Evolutionary conservation across 2,329 filamentous ascomycete genomes (phyloP), one percentile per base, ranked within the genome.

Genomic region (Diaporthe vexans): DNA sequence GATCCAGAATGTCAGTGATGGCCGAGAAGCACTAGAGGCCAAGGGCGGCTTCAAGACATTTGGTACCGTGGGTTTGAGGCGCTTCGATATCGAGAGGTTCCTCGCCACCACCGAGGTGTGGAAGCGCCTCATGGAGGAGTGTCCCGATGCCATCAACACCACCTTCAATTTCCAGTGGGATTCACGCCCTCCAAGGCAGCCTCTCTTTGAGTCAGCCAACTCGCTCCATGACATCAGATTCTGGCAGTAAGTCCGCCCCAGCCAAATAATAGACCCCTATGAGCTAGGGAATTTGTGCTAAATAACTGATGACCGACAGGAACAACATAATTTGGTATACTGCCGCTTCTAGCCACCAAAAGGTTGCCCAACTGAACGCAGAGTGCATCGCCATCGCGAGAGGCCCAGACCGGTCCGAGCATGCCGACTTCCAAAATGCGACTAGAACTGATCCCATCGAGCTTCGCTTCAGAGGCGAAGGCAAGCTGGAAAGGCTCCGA

Each of bases 31-130:
- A 26, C 69, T 80, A 15, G 77, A 77, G 35, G 75, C 72, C 8
- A 76, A 79, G 46, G 79, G 79, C 9, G 77, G 78, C 37, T 77
- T 79, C 59, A 81, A 81, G 71, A 75, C 77, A 15, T 77, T 78
- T 37, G 78, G 76, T 24, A 73, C 78, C 2, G 77, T 78, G 15
- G 80, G 79, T 1, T 56, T 81, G 26, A 77, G 78, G 29, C 74
- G 77, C 13, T 78, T 77, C 52, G 73, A 77, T 24, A 35, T 73
- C 19, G 63, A 74, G 4, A 73, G 58, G 33, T 76, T 78, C 37
- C 57, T 76, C 40, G 24, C 75, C 21, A 71, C 71, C 24, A 40
- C 76, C n/a, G 76, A 72, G 5, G 54, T 78, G 35, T 76, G 76
- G 73, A 76, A 76, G 57, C 67, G 40, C 0, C 74, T 76, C 7